Evolutionary conservation across 2,329 filamentous ascomycete genomes (phyloP).

Genomic region (Myrmaecium sp.): DNA sequence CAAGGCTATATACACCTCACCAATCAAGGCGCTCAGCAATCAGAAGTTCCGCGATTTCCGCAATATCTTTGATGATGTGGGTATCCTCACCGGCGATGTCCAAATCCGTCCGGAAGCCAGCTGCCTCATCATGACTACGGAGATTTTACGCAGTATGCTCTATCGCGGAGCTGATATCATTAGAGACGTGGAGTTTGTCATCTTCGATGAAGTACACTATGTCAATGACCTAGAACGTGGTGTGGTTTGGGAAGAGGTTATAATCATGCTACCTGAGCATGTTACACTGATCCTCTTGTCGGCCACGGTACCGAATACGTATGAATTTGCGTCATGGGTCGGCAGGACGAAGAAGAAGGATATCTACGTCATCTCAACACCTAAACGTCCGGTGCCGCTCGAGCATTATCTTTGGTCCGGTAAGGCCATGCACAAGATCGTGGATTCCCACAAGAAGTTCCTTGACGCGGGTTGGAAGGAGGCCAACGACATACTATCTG

Average conservation of each 20-base stretch:
- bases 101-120: conserved; percentile 96
- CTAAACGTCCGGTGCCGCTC: conserved; percentile 83
- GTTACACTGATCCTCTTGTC: conserved; percentile 90
- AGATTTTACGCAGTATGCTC: conserved; percentile 95
- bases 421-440: conserved; percentile 86
- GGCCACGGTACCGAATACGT: conserved; percentile 90
- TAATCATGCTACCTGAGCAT: conserved; percentile 97
- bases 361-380: conserved; percentile 96
- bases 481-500: conserved; percentile 65
- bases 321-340: conserved; percentile 97
- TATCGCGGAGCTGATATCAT: conserved; percentile 93
- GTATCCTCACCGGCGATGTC: conserved; percentile 91
- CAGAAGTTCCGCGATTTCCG: conserved; percentile 97
- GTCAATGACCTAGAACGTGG: conserved; percentile 92
- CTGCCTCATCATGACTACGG: conserved; percentile 98
- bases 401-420: conserved; percentile 95
- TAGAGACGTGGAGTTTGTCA: conserved; percentile 93
- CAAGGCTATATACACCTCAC: conserved; percentile 96
- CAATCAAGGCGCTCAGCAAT: conserved; percentile 95
- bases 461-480: conserved; percentile 89
- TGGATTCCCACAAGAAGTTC: conserved; percentile 82
- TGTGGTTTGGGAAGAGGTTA: conserved; percentile 98
- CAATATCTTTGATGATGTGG: conserved; percentile 80
- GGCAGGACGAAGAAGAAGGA: conserved; percentile 96
- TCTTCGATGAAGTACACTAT: conserved; percentile 98